Evolutionary conservation across 176 grass and related monocot species (phyloP).

Genomic region (Triticum dicoccoides): DNA sequence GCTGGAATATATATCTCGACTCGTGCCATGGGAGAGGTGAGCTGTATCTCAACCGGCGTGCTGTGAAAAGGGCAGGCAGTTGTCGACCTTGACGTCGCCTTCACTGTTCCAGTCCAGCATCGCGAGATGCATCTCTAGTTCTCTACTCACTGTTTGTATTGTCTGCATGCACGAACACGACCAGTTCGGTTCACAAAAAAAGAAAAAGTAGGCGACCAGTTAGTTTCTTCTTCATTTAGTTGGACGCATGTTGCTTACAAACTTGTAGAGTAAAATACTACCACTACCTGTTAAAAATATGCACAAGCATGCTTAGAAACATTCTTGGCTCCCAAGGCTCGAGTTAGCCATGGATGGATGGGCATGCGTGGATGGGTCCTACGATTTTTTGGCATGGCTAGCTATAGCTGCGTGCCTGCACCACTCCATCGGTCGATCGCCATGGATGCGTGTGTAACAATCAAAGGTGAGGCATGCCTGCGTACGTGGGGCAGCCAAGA

Average conservation of each 20-base stretch:
- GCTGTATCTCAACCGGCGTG: not conserved
- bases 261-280: not conserved
- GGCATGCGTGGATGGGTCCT: slow-evolving; percentile 10
- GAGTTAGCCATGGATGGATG: not conserved
- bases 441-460: slow-evolving; percentile 31
- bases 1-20: not conserved
- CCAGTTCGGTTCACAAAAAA: too few relatives aligned
- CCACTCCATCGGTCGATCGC: not conserved
- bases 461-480: slow-evolving; percentile 32
- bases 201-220: not conserved
- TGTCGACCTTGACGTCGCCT: not conserved
- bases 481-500: not conserved
- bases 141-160: not conserved
- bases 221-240: not conserved
- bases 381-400: not conserved
- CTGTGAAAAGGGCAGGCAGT: not conserved
- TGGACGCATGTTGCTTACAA: not conserved
- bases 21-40: not conserved
- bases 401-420: not conserved
- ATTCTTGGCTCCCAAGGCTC: slow-evolving; percentile 39
- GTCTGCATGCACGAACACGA: too few relatives aligned
- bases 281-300: not conserved
- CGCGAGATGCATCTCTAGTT: not conserved
- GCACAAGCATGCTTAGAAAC: not conserved
- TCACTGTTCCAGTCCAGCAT: not conserved